phyloP scores from a whole-genome alignment of 1,284 basidiomycete genomes.

The Irpex sp. region DNA sequence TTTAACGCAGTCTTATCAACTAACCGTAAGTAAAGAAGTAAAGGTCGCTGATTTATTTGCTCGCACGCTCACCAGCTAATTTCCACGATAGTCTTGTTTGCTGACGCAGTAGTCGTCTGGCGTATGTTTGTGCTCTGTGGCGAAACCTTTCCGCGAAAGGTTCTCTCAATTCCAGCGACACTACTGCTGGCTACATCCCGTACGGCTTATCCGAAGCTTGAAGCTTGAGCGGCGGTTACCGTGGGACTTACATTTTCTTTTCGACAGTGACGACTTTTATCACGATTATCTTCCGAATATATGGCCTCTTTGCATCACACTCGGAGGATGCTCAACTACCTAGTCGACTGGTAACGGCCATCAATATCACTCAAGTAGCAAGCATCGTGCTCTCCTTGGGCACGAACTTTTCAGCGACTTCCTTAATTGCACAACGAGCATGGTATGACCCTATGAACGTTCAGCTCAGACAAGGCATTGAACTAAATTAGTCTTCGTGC shows the following conservation, averaged over 20 bases:
- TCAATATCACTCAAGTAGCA: not conserved
- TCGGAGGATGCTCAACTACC: not conserved
- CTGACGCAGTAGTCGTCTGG: not conserved
- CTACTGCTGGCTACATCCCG: not conserved
- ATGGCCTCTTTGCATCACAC: not conserved
- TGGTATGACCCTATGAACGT: not conserved
- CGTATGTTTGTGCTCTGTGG: not conserved
- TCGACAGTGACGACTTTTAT: not conserved
- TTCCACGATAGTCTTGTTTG: not conserved
- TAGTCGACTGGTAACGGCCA: not conserved
- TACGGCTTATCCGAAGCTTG: not conserved
- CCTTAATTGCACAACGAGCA: not conserved
- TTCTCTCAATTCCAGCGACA: not conserved
- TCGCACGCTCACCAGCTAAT: too few relatives aligned
- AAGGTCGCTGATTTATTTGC: too few relatives aligned
- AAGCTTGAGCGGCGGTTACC: not conserved
- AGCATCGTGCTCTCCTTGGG: not conserved
- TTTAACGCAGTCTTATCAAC: too few relatives aligned
- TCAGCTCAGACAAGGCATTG: not conserved
- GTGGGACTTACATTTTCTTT: not conserved
- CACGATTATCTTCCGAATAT: not conserved
- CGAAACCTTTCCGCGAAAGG: not conserved
- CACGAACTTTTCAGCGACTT: not conserved
- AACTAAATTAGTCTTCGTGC: too few relatives aligned
- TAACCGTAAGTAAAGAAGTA: too few relatives aligned